These are phyloP conservation scores for Hanseniaspora taiwanica DNA, from an alignment of 805 yeast species.

Conservation along the genomic window DNA sequence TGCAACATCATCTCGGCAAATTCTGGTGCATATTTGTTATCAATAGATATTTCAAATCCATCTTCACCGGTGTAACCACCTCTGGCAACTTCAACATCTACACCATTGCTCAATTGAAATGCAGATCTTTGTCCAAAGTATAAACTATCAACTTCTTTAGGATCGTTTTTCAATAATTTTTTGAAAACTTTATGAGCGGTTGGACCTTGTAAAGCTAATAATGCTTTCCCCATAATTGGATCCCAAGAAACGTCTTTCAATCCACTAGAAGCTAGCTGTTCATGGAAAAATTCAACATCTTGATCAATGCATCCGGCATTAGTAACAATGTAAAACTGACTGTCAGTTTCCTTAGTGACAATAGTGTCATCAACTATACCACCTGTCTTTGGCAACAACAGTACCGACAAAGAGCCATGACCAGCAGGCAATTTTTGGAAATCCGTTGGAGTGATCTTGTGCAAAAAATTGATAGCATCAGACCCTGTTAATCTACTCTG, in stretches of 20 bases:
- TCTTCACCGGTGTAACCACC: conserved; percentile 98
- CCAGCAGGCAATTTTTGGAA: conserved; percentile 41
- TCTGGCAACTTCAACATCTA: conserved; percentile 67
- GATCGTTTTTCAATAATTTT: conserved; percentile 42
- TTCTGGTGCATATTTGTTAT: conserved; percentile 40
- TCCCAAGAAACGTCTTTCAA: conserved; percentile 25
- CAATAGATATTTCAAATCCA: conserved; percentile 86
- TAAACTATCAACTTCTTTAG: conserved; percentile 34
- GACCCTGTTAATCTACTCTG: conserved; percentile 73
- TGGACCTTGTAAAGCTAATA: conserved; percentile 92
- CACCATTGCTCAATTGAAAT: conserved; percentile 25
- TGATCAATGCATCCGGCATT: conserved; percentile 90
- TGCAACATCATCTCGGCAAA: conserved; percentile 51
- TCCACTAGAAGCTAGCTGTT: conserved; percentile 31
- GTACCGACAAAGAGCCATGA: conserved; percentile 62
- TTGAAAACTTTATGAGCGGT: conserved; percentile 55
- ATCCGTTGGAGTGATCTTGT: conserved; percentile 83
- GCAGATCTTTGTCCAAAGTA: conserved; percentile 55
- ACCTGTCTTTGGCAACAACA: conserved; percentile 60
- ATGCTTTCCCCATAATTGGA: conserved; percentile 49
- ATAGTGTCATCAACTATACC: conserved; percentile 90
- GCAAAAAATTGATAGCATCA: conserved; percentile 52
- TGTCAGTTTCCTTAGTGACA: conserved; percentile 61
- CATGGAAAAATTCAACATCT: conserved; percentile 52
- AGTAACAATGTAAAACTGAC: conserved; percentile 71